These are phyloP conservation scores for Daedalea quercina DNA, from an alignment of 768 basidiomycete genomes.

Conservation along the genomic window DNA sequence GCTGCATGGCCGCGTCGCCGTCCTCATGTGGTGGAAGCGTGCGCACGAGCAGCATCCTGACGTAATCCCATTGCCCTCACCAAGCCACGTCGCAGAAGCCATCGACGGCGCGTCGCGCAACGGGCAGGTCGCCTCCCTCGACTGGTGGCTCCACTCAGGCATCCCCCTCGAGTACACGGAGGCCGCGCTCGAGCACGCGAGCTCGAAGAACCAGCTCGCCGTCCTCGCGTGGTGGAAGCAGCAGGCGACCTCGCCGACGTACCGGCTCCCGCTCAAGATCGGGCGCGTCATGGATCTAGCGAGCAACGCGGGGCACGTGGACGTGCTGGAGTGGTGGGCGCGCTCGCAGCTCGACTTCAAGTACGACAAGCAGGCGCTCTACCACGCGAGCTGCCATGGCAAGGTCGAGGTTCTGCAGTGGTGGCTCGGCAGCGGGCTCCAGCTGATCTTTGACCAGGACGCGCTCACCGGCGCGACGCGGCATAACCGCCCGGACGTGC, in stretches of 20 bases:
- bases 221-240: constrained; percentile 83
- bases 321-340: constrained; percentile 82
- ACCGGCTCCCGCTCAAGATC: constrained; percentile 62
- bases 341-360: constrained; percentile 70
- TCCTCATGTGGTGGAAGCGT: constrained; percentile 81
- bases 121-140: constrained; percentile 66
- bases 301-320: constrained; percentile 68
- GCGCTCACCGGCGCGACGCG: constrained; percentile 74
- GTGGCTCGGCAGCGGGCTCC: constrained; percentile 77
- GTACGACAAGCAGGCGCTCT: constrained; percentile 70
- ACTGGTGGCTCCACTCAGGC: constrained; percentile 76
- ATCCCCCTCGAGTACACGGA: constrained; percentile 71
- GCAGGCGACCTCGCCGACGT: constrained; percentile 31
- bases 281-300: constrained; percentile 86
- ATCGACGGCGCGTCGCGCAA: constrained; percentile 75
- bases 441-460: constrained; percentile 76
- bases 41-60: constrained; percentile 55
- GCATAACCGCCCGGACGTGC: constrained; percentile 72
- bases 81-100: constrained; percentile 54
- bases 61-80: constrained; percentile 47
- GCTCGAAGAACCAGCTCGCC: constrained; percentile 66
- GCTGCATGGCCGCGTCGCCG: constrained; percentile 59
- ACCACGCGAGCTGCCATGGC: constrained; percentile 74
- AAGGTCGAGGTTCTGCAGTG: constrained; percentile 76
- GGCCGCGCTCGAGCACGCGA: constrained; percentile 72